phyloP scores from a whole-genome alignment of 202 grass and related monocot species.

The Panicum hallii region DNA sequence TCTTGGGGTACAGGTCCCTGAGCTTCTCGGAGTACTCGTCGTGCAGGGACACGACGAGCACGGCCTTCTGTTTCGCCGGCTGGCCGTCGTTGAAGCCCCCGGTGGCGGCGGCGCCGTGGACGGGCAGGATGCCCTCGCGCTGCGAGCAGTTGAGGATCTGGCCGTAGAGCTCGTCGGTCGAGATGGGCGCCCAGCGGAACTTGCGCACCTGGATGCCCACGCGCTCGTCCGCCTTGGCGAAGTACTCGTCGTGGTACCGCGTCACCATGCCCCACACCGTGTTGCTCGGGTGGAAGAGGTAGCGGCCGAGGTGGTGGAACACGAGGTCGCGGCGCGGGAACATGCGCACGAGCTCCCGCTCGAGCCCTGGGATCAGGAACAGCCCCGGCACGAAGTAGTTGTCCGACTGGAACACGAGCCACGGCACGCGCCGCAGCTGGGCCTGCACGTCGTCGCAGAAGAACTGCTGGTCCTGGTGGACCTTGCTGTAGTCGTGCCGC shows the following conservation, averaged over 20 bases:
- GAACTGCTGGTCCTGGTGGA: conserved; percentile 30
- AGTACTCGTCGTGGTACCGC: conserved; percentile 50
- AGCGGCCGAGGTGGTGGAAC: conserved; percentile 80
- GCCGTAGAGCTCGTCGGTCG: conserved; percentile 28
- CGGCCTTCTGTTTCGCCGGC: conserved; percentile 32
- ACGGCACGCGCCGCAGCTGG: conserved; percentile 42
- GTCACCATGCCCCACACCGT: conserved; percentile 69
- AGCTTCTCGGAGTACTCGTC: conserved; percentile 61
- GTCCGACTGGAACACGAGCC: conserved; percentile 59
- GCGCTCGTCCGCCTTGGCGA: conserved; percentile 53
- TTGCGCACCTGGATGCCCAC: conserved; percentile 64
- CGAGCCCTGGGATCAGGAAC: conserved; percentile 52
- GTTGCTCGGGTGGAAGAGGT: conserved; percentile 80
- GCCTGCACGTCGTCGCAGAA: conserved; percentile 68
- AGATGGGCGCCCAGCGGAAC: conserved; percentile 45
- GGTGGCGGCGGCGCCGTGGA: not conserved
- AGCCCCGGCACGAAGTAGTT: conserved; percentile 67
- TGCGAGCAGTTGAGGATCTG: conserved; percentile 58
- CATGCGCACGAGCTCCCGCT: conserved; percentile 53
- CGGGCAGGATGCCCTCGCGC: conserved; percentile 54
- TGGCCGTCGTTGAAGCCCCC: not conserved
- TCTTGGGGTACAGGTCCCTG: conserved; percentile 52
- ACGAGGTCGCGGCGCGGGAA: conserved; percentile 67
- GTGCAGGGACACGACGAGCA: conserved; percentile 63
- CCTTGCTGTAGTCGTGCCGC: conserved; percentile 5